Base-by-base conservation (phyloP, 1,284 basidiomycete genomes). In the Golubevia pallescens region DNA sequence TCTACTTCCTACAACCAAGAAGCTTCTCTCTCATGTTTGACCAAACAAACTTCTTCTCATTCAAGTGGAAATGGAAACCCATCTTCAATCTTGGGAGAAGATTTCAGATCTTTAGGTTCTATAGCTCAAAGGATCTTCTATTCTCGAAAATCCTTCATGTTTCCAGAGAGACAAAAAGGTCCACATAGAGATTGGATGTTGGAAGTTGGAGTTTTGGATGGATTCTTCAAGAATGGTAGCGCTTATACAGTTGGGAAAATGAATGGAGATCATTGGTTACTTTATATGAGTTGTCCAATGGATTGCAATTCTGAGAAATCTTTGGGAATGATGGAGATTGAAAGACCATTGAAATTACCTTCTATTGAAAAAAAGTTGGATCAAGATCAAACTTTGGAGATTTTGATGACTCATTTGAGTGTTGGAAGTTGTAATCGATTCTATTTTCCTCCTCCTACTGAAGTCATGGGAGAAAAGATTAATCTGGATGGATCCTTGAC, bases 111-210 rank as follows among this genome's bases (percentile, higher is more conserved):
- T 23, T 74, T 82, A 3, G 82, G 80, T 32, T 63, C 65, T 14
- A 60, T 76, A 14, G 82, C 84, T 62, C 66, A 73, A 57, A 71
- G 75, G 60, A 74, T 75, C 64, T 99, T 99, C 88, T 99, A 99
- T 88, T 97, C 94, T 59, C 92, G 96, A 80, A 99, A 99, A 87
- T 92, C 93, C 8, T 99, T 99, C 90, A 98, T 99, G 93, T 99
- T 99, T 87, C 97, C 97, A 16, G 97, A 99, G 86, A 91, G 93
- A 57, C 97, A 99, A 85, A 88, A 89, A 54, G 95, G 95, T 1
- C 96, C 96, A 28, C 97, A 99, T 87, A 89, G 91, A 70, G 93
- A 95, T 85, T 99, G 97, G 97, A 90, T 91, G 74, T 90, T 93
- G 68, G 97, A 99, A 87, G 93, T 98, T 71, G 90, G 91, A 66